Percentiles rank a stretch among this genome's conserved stretches.
These are phyloP conservation scores for Chlorella sp. DNA, from an alignment of 139 green algal species.

Conservation along the genomic window DNA sequence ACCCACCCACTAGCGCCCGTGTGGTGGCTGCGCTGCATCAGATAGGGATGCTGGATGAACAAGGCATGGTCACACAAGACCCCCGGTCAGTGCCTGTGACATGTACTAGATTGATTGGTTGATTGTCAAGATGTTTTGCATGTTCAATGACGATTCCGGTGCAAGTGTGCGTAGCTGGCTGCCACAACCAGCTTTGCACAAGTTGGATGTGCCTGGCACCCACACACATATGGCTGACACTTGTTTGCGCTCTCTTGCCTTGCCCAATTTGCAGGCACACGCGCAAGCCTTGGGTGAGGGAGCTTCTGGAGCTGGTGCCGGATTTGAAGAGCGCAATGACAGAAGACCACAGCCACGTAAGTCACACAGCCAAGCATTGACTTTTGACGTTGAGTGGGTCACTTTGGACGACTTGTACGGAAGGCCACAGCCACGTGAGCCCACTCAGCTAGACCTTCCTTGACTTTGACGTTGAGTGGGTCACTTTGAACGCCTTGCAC, in stretches of 20 bases:
- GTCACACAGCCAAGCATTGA: too few species aligned
- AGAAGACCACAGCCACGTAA: conserved; percentile 13
- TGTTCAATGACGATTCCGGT: too few species aligned
- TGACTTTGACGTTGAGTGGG: too few species aligned
- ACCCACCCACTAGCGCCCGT: background rate
- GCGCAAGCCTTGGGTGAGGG: conserved; percentile 7
- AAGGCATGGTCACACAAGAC: background rate
- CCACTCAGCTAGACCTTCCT: too few species aligned
- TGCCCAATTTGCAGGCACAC: conserved; percentile 1
- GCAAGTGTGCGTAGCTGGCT: background rate
- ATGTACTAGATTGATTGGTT: background rate
- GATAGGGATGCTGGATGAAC: conserved; percentile 7
- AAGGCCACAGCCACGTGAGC: too few species aligned
- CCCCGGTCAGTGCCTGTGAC: background rate
- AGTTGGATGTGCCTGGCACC: too few species aligned
- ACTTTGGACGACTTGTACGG: too few species aligned
- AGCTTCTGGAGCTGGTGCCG: conserved; percentile 10
- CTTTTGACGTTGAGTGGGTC: too few species aligned
- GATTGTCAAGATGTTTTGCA: background rate
- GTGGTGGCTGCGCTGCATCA: conserved; percentile 10
- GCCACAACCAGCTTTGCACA: background rate
- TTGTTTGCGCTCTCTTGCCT: too few species aligned
- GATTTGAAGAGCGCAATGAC: background rate
- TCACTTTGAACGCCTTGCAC: too few species aligned
- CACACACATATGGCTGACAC: background rate